Evolutionary conservation across 2,329 filamentous ascomycete species (phyloP).

Genomic region (Seiridium unicorne): DNA sequence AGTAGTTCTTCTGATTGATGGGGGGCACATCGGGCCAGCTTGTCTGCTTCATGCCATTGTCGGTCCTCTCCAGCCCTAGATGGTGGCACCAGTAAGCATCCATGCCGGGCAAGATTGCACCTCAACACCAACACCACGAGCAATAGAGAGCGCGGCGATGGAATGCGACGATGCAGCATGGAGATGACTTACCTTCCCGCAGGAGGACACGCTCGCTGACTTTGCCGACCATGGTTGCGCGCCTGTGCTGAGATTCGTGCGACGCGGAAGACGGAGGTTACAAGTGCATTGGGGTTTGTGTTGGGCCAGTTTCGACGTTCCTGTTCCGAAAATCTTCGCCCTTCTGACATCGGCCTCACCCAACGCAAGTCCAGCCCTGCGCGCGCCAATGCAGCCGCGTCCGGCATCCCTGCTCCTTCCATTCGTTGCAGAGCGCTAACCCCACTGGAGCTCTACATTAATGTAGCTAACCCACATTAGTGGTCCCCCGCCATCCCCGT

Average conservation of each 20-base stretch:
- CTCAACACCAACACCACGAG: not conserved
- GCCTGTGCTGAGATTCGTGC: constrained; percentile 2
- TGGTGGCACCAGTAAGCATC: constrained; percentile 11
- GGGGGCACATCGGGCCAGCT: constrained; percentile 90
- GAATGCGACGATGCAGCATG: constrained; percentile 2
- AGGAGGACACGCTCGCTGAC: constrained; percentile 65
- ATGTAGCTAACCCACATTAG: too few relatives aligned
- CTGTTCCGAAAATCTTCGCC: not conserved
- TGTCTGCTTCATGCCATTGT: constrained; percentile 96
- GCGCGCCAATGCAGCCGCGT: not conserved
- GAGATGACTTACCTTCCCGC: constrained; percentile 50
- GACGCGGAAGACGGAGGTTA: constrained; percentile 3
- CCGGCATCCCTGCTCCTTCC: not conserved
- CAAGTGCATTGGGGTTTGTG: constrained; percentile 6
- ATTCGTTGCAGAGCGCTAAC: not conserved
- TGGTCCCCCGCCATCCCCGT: too few relatives aligned
- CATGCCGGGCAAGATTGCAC: not conserved
- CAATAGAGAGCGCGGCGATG: not conserved
- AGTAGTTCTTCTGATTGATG: constrained; percentile 99
- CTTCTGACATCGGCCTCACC: not conserved
- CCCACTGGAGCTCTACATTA: not conserved
- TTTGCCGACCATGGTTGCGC: constrained; percentile 56
- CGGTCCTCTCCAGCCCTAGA: constrained; percentile 86
- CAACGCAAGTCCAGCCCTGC: not conserved
- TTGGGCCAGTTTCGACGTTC: not conserved